These are phyloP conservation scores for Aureobasidium uvarum DNA, from an alignment of 2,329 filamentous ascomycete species.

Conservation along the genomic window DNA sequence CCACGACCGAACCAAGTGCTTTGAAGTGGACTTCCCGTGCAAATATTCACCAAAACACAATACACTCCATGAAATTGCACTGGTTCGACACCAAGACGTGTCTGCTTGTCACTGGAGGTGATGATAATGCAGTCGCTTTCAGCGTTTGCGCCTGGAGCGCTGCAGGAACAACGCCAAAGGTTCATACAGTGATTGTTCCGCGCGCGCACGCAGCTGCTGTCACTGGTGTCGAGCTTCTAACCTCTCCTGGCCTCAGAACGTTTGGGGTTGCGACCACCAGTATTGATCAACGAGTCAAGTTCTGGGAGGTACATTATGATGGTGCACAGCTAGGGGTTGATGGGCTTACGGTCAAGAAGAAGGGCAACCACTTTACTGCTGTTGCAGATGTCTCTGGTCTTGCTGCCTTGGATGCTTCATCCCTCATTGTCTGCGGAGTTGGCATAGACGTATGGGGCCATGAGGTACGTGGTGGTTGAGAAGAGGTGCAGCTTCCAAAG, in stretches of 20 bases:
- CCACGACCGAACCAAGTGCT: background rate
- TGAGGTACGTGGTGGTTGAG: background rate
- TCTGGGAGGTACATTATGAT: constrained; percentile 45
- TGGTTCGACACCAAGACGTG: constrained; percentile 38
- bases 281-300: constrained; percentile 50
- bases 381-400: constrained; percentile 58
- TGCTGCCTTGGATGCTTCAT: constrained; percentile 38
- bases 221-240: constrained; percentile 53
- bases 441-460: constrained; percentile 47
- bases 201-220: constrained; percentile 70
- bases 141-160: constrained; percentile 36
- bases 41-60: constrained; percentile 73
- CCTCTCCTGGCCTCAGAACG: constrained; percentile 10
- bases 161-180: background rate
- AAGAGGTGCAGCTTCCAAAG: background rate
- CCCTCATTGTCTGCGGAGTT: constrained; percentile 49
- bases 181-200: constrained; percentile 46
- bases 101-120: constrained; percentile 73
- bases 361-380: constrained; percentile 43
- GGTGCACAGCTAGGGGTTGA: constrained; percentile 30
- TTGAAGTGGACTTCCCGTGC: constrained; percentile 42
- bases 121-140: constrained; percentile 77
- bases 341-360: constrained; percentile 37
- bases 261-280: constrained; percentile 37
- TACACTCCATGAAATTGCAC: constrained; percentile 58